phyloP scores from a whole-genome alignment of 2,329 filamentous ascomycete species.

The Graphilbum ipis-grandicollis region DNA sequence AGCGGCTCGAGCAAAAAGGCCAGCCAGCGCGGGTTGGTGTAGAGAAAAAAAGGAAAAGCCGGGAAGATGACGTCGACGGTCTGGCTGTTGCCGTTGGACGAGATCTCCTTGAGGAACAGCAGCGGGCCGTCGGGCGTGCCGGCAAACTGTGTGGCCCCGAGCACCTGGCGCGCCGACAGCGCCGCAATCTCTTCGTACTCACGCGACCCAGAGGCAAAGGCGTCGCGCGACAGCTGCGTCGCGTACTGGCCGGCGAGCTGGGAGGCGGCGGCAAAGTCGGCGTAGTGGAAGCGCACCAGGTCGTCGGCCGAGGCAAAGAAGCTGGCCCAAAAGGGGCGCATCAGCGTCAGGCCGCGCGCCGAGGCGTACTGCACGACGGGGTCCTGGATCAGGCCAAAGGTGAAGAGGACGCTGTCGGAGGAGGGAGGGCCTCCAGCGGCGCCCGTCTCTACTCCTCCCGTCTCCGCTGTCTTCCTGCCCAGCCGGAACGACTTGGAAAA shows the following conservation, averaged over 20 bases:
- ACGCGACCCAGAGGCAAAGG: conserved; percentile 53
- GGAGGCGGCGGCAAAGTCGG: conserved; percentile 47
- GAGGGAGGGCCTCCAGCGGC: conserved; percentile 9
- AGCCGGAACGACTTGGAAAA: conserved; percentile 49
- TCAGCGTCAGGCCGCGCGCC: conserved; percentile 55
- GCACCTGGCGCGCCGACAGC: conserved; percentile 59
- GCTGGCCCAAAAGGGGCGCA: conserved; percentile 64
- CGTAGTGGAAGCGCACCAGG: conserved; percentile 56
- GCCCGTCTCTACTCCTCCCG: not conserved
- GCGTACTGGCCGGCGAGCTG: conserved; percentile 54
- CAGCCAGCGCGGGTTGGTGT: conserved; percentile 65
- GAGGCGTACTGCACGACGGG: conserved; percentile 65
- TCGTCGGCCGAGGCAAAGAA: conserved; percentile 46
- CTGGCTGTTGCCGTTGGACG: conserved; percentile 66
- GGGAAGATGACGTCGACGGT: conserved; percentile 79
- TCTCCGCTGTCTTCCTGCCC: not conserved
- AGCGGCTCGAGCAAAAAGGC: conserved; percentile 63
- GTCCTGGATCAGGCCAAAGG: conserved; percentile 58
- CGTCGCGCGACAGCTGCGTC: conserved; percentile 50
- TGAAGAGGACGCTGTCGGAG: conserved; percentile 48
- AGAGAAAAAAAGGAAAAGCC: conserved; percentile 68
- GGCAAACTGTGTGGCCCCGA: conserved; percentile 60
- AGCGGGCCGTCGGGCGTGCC: conserved; percentile 53
- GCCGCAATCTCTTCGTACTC: conserved; percentile 66
- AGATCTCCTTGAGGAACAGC: conserved; percentile 71